Evolutionary conservation across 768 basidiomycete genomes (phyloP).

Genomic region (Boletus bicolor): DNA sequence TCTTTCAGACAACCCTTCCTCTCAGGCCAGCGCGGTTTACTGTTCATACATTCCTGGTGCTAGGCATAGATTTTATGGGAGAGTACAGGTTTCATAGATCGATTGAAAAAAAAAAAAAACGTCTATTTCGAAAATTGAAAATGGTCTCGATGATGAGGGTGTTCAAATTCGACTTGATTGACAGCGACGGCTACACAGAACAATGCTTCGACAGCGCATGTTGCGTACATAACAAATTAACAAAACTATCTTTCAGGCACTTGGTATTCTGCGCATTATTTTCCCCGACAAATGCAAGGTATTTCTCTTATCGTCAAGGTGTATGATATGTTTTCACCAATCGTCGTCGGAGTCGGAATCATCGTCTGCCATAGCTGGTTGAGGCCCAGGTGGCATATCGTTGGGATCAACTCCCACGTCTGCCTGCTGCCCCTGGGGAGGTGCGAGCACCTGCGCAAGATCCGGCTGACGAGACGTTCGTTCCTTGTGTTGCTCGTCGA

Average conservation of each 20-base stretch:
- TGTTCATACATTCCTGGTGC: not conserved
- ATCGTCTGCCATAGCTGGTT: conserved; percentile 15
- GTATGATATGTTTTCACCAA: conserved; percentile 14
- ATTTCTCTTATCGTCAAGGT: not conserved
- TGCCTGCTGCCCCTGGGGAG: not conserved
- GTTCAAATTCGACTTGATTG: not conserved
- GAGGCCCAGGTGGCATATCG: conserved; percentile 5
- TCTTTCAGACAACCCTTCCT: conserved; percentile 3
- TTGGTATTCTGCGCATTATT: not conserved
- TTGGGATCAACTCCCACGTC: conserved; percentile 4
- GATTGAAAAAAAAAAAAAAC: not conserved
- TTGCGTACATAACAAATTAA: not conserved
- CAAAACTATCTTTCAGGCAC: not conserved
- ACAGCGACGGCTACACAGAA: not conserved
- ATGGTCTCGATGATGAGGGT: not conserved
- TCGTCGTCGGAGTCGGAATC: conserved; percentile 31
- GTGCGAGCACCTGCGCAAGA: conserved; percentile 12
- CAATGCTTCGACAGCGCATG: not conserved
- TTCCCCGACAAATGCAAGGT: not conserved
- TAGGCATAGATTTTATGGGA: conserved; percentile 7
- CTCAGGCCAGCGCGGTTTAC: conserved; percentile 5
- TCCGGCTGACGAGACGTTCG: conserved; percentile 14
- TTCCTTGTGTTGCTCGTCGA: conserved; percentile 42
- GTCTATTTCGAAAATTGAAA: not conserved
- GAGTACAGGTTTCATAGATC: conserved; percentile 8